Percentiles rank a stretch among this genome's conserved stretches.
These are phyloP conservation scores for Plectosphaerella plurivora DNA, from an alignment of 2,329 filamentous ascomycete genomes.

Conservation along the genomic window DNA sequence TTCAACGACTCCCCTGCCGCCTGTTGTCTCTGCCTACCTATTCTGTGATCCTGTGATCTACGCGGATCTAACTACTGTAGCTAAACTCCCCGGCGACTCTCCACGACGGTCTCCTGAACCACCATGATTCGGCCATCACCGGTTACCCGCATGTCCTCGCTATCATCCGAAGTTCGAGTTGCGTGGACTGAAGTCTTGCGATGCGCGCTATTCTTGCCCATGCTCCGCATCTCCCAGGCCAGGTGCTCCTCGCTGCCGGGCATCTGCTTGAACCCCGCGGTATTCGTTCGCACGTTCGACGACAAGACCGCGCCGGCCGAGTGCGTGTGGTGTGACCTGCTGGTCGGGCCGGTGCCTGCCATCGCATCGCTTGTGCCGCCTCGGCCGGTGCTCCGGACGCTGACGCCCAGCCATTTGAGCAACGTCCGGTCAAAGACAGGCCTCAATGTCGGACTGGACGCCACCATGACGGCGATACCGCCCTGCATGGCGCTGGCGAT, in stretches of 20 bases:
- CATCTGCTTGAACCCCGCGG: constrained; percentile 9
- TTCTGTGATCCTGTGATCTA: background rate
- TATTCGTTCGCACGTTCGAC: background rate
- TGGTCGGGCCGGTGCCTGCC: background rate
- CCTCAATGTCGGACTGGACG: constrained; percentile 11
- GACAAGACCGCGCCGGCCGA: background rate
- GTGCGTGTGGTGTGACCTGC: background rate
- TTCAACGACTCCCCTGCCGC: background rate
- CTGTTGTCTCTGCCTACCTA: background rate
- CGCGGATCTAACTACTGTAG: too few relatives aligned
- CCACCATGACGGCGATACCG: constrained; percentile 14
- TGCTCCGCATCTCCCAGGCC: constrained; percentile 10
- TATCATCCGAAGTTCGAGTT: background rate
- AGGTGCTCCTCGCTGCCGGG: constrained; percentile 15
- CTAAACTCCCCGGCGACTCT: background rate
- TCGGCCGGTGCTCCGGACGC: background rate
- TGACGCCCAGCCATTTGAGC: constrained; percentile 2
- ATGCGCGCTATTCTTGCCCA: background rate
- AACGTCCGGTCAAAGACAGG: constrained; percentile 14
- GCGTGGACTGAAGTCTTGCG: background rate
- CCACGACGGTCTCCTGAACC: background rate
- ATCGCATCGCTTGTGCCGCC: background rate
- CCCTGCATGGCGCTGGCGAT: constrained; percentile 10
- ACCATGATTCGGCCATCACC: background rate
- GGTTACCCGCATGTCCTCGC: background rate